phyloP scores from a whole-genome alignment of 2,329 filamentous ascomycete genomes.

The Trichoderma sp. region DNA sequence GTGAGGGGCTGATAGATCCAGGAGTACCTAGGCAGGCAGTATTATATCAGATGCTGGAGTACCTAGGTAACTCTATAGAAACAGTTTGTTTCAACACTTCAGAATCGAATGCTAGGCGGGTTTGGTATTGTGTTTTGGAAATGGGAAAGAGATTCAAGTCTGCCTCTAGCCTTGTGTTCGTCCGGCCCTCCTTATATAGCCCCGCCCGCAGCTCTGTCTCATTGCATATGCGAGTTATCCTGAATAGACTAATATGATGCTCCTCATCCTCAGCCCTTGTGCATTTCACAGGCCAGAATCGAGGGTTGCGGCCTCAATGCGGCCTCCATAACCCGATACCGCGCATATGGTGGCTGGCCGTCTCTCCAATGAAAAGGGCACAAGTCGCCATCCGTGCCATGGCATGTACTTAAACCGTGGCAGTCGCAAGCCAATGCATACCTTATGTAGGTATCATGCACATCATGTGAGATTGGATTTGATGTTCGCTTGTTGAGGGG shows the following conservation, averaged over 20 bases:
- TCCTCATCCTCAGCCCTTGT: neutral
- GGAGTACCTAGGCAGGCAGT: neutral
- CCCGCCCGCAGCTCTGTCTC: neutral
- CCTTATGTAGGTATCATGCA: neutral
- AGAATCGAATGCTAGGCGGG: neutral
- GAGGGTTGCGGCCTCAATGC: neutral
- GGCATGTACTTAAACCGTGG: neutral
- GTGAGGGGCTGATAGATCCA: neutral
- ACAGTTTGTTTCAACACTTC: neutral
- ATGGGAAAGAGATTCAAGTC: neutral
- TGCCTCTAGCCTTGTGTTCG: neutral
- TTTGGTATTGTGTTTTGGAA: neutral
- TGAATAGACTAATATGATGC: neutral
- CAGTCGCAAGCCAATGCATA: neutral
- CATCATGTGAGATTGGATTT: neutral
- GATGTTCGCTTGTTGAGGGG: neutral
- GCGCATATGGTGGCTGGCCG: neutral
- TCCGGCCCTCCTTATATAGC: neutral
- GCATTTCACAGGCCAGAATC: neutral
- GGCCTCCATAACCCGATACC: neutral
- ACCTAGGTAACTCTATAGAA: neutral
- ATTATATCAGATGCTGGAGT: neutral
- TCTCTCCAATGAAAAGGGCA: neutral
- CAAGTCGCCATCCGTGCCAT: neutral
- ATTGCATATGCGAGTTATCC: neutral